These are phyloP conservation scores for Saussurea involucrata DNA, from an alignment of 129 eudicot genomes.

Conservation along the genomic window DNA sequence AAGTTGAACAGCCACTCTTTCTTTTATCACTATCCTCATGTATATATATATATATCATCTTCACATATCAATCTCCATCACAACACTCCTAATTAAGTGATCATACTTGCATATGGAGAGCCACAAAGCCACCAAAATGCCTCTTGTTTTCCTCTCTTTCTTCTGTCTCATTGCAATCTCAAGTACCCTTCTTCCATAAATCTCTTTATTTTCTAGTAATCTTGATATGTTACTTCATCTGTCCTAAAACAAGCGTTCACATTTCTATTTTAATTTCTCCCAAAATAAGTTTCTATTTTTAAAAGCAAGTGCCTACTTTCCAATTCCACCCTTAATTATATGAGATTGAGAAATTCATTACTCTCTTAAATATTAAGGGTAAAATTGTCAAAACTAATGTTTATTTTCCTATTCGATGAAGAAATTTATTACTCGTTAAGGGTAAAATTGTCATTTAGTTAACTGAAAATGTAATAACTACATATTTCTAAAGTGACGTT, in stretches of 20 bases:
- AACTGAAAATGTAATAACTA: not conserved
- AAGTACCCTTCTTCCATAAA: conserved; percentile 7
- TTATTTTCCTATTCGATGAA: not conserved
- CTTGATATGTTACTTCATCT: not conserved
- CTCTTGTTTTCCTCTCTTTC: conserved; percentile 34
- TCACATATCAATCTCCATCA: conserved; percentile 19
- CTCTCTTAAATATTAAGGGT: not conserved
- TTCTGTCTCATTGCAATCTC: conserved; percentile 38
- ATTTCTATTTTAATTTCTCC: not conserved
- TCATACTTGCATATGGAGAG: conserved; percentile 21
- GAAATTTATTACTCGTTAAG: not conserved
- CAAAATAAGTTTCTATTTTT: not conserved
- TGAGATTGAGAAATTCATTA: not conserved
- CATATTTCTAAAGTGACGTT: not conserved
- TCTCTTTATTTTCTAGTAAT: not conserved
- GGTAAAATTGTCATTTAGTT: not conserved
- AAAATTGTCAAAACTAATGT: not conserved
- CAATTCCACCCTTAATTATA: not conserved
- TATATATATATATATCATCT: conserved; percentile 13
- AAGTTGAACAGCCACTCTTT: conserved; percentile 20
- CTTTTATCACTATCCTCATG: conserved; percentile 4
- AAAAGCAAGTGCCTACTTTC: not conserved
- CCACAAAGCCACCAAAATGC: conserved; percentile 18
- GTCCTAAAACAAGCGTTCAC: not conserved
- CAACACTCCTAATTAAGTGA: not conserved